Percentiles rank a stretch among this genome's conserved stretches.
Evolutionary conservation across 2,329 filamentous ascomycete genomes (phyloP).

Genomic region (Aspergillus cejpii): DNA sequence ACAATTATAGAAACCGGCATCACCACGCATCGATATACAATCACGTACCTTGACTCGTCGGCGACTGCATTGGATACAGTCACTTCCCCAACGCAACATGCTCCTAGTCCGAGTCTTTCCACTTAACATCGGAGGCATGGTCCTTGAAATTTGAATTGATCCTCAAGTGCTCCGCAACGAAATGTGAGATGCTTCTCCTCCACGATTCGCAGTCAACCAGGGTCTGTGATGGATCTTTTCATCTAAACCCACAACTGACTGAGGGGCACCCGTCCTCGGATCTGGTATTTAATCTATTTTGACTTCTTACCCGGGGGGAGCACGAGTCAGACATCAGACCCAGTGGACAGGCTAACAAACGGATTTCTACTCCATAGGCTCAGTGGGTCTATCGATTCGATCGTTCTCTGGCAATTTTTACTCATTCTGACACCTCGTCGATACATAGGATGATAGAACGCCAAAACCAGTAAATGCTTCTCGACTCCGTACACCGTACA

Average conservation of each 20-base stretch:
- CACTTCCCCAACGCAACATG: constrained; percentile 10
- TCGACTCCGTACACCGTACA: constrained; percentile 1
- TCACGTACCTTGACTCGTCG: constrained; percentile 20
- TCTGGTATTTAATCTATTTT: constrained; percentile 14
- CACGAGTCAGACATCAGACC: constrained; percentile 3
- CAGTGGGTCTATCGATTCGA: constrained; percentile 6
- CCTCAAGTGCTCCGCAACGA: not conserved
- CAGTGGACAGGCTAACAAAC: constrained; percentile 11
- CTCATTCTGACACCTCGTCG: not conserved
- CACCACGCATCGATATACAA: not conserved
- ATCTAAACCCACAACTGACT: not conserved
- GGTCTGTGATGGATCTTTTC: not conserved
- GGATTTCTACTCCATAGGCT: constrained; percentile 10
- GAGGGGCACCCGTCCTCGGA: not conserved
- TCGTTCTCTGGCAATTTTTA: not conserved
- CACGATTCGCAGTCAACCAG: constrained; percentile 1
- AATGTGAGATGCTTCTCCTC: not conserved
- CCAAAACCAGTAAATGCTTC: constrained; percentile 19
- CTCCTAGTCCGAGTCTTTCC: constrained; percentile 9
- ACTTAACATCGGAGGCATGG: constrained; percentile 16
- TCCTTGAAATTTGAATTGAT: not conserved
- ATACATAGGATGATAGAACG: constrained; percentile 6
- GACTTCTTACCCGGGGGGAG: constrained; percentile 3
- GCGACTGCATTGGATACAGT: constrained; percentile 16
- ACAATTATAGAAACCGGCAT: constrained; percentile 1